These are phyloP conservation scores for Fusarium paranaense DNA, from an alignment of 2,329 filamentous ascomycete species.

Conservation along the genomic window DNA sequence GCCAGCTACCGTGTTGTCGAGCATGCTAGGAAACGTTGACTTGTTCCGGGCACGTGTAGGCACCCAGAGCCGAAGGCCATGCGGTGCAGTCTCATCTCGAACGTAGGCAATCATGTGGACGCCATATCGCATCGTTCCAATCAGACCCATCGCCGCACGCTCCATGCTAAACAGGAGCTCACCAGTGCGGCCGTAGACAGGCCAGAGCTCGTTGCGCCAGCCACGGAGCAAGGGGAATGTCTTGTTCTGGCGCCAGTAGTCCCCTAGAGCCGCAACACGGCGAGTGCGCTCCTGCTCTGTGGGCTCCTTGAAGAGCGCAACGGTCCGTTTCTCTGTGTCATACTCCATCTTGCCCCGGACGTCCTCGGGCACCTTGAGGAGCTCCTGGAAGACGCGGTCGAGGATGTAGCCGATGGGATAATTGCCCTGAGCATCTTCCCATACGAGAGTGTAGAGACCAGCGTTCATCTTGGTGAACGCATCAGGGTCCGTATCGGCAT, in stretches of 20 bases:
- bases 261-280: conserved; percentile 66
- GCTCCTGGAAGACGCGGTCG: conserved; percentile 61
- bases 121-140: conserved; percentile 83
- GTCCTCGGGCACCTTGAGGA: conserved; percentile 59
- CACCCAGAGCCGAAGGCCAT: conserved; percentile 84
- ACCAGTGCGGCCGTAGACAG: conserved; percentile 75
- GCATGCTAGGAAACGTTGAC: conserved; percentile 88
- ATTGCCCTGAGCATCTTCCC: conserved; percentile 71
- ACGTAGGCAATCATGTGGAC: conserved; percentile 85
- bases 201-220: conserved; percentile 86
- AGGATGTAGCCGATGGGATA: conserved; percentile 73
- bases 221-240: conserved; percentile 80
- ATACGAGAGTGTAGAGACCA: conserved; percentile 74
- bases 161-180: conserved; percentile 80
- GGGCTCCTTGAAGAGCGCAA: conserved; percentile 70
- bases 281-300: conserved; percentile 73
- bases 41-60: conserved; percentile 81
- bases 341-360: conserved; percentile 71
- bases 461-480: conserved; percentile 67
- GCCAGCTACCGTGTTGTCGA: conserved; percentile 94
- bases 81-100: conserved; percentile 49
- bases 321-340: conserved; percentile 68
- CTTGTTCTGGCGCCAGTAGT: conserved; percentile 75
- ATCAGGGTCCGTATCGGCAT: conserved; percentile 71
- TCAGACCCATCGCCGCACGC: conserved; percentile 77